These are phyloP conservation scores for Prunus mume DNA, from an alignment of 306 rosid species.

Conservation along the genomic window DNA sequence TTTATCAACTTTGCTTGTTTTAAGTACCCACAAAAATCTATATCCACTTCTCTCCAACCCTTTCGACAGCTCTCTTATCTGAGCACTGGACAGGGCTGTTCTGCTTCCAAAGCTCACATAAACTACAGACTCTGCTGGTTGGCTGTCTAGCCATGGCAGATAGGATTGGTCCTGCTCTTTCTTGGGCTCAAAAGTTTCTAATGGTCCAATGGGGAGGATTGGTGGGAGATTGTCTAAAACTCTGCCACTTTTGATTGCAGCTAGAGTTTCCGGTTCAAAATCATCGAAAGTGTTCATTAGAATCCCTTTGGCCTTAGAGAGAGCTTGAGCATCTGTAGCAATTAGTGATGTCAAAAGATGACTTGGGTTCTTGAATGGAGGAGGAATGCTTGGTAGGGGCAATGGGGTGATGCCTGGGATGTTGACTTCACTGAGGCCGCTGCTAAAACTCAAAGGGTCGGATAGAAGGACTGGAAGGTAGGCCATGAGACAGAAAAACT, in stretches of 20 bases:
- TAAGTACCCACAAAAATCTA: conserved; percentile 22
- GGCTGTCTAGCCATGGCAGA: conserved; percentile 20
- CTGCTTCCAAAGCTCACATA: conserved; percentile 30
- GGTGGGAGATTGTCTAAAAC: conserved; percentile 18
- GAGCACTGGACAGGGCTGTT: conserved; percentile 10
- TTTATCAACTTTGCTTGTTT: conserved; percentile 18
- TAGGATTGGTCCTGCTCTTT: neutral
- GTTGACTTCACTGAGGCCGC: neutral
- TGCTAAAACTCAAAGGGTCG: neutral
- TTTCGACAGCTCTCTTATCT: conserved; percentile 18
- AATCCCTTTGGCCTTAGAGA: conserved; percentile 9
- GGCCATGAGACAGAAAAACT: conserved; percentile 15
- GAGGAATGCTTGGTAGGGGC: conserved; percentile 17
- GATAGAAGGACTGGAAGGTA: conserved; percentile 17
- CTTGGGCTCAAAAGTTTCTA: neutral
- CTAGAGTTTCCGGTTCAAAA: conserved; percentile 20
- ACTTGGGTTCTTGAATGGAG: conserved; percentile 10
- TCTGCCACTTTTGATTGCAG: neutral
- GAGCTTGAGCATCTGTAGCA: neutral
- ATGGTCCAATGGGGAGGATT: conserved; percentile 24
- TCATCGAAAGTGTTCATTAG: conserved; percentile 8
- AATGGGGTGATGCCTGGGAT: conserved; percentile 16
- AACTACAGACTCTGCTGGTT: conserved; percentile 19
- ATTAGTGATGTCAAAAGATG: conserved; percentile 18
- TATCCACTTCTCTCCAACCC: conserved; percentile 19